Evolutionary conservation across 2,329 filamentous ascomycete species (phyloP), one percentile per base, ranked within the genome.

Genomic region (Talaromyces sp.): DNA sequence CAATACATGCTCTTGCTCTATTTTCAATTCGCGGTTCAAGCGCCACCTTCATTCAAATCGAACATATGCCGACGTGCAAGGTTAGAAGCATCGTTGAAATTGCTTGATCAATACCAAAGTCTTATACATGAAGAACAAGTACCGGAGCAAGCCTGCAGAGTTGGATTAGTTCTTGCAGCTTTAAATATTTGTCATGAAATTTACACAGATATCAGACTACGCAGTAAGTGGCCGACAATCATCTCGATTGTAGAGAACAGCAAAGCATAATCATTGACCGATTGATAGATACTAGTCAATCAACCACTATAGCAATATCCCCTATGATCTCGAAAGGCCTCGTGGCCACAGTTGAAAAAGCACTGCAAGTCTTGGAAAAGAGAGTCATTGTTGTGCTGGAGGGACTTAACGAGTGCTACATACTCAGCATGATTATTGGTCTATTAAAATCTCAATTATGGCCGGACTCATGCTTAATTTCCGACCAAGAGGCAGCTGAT

Each of bases 1-100:
- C 60, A 62, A 24, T 62, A 62, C 37, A 54, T 62, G 35, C 33
- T 62, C 33, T 27, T 62, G 48, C 27, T 62, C n/a, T 54, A 62
- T 22, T 60, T 47, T 22, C 57, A 60, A 47, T 47, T 47, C 19
- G 57, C 57, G 13, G 27, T 60, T 47, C 57, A 60, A 47, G 39
- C 57, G 22, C 19, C 57, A 9, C 57, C 41, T 22, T 60, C 41
- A 11, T 60, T 60, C 41, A 60, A 60, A 33, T 47, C 57, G 7
- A 60, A 60, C n/a, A 35, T 60, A 60, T 60, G 39, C 31, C 57
- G 57, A 48, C 57, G 57, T 33, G 57, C 57, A 47, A 60, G 57
- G 24, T 16, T 60, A 8, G 57, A 60, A 13, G 57, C 57, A 33
- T 60, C 57, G 10, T 13, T 60, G 24, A 60, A 60, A 22, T 7